phyloP scores from a whole-genome alignment of 495 filamentous ascomycete species.

The Aspergillus sclerotiicarbonarius region DNA sequence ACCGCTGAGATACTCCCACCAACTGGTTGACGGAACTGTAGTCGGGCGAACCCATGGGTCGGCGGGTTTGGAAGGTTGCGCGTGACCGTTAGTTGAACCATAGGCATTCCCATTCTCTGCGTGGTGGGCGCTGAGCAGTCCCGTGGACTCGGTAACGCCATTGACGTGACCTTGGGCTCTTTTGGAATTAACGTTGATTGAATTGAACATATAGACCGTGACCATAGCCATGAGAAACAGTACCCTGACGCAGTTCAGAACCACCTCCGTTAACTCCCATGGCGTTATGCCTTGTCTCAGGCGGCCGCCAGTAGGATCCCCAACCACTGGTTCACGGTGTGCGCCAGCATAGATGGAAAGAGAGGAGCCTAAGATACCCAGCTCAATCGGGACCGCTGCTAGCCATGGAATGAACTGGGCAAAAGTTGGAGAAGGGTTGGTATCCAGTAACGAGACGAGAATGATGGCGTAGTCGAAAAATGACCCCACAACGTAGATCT shows the following conservation, averaged over 20 bases:
- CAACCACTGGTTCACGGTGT: slow-evolving; percentile 60
- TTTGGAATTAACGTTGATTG: slow-evolving; percentile 40
- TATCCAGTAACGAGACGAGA: slow-evolving; percentile 78
- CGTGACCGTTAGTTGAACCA: slow-evolving; percentile 42
- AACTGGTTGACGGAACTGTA: slow-evolving; percentile 64
- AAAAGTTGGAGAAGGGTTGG: slow-evolving; percentile 66
- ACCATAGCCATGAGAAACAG: slow-evolving; percentile 57
- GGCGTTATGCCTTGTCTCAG: slow-evolving; percentile 51
- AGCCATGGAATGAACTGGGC: slow-evolving; percentile 75
- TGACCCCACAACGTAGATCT: slow-evolving; percentile 81
- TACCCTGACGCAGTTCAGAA: slow-evolving; percentile 58
- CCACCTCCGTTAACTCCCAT: slow-evolving; percentile 66
- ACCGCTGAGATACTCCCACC: slow-evolving; percentile 88
- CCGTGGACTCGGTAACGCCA: slow-evolving; percentile 52
- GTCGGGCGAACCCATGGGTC: slow-evolving; percentile 65
- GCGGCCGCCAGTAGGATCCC: slow-evolving; percentile 44
- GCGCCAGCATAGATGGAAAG: slow-evolving; percentile 57
- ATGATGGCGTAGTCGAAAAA: slow-evolving; percentile 72
- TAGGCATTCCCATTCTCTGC: slow-evolving; percentile 53
- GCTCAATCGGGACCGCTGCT: slow-evolving; percentile 63
- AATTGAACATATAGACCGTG: slow-evolving; percentile 54
- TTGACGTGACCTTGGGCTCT: slow-evolving; percentile 28
- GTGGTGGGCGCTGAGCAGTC: slow-evolving; percentile 42
- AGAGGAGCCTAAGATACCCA: slow-evolving; percentile 63
- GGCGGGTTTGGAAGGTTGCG: slow-evolving; percentile 38